Conservation (phyloP, 1,284 basidiomycete genomes). For the Moesziomyces parantarcticus region DNA sequence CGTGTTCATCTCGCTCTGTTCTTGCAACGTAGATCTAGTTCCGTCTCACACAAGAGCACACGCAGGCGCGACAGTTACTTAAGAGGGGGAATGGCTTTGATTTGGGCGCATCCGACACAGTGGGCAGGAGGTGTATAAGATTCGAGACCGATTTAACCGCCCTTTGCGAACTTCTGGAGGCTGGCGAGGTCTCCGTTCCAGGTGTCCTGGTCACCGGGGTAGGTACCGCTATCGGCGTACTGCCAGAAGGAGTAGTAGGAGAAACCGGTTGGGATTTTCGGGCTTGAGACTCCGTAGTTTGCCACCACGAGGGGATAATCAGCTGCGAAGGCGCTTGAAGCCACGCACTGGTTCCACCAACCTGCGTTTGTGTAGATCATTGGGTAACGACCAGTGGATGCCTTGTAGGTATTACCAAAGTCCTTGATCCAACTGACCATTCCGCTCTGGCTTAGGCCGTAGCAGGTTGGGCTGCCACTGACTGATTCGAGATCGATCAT, state of each 20-base stretch:
- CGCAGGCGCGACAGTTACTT: too few species aligned
- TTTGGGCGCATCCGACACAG: too few species aligned
- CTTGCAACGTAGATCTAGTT: constrained; percentile 20
- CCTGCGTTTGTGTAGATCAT: constrained; percentile 76
- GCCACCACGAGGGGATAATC: constrained; percentile 76
- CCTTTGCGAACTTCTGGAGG: constrained; percentile 57
- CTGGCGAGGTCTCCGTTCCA: constrained; percentile 59
- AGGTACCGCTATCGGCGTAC: constrained; percentile 72
- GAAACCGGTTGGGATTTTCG: constrained; percentile 47
- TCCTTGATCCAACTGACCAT: constrained; percentile 76
- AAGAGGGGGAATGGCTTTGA: too few species aligned
- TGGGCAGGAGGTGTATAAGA: too few species aligned
- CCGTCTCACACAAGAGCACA: neutral
- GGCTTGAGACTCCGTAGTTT: constrained; percentile 68
- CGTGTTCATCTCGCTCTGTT: neutral
- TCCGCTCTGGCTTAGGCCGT: constrained; percentile 72
- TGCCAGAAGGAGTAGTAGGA: constrained; percentile 75
- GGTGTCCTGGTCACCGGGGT: constrained; percentile 74
- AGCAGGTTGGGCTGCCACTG: constrained; percentile 69
- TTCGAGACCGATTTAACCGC: constrained; percentile 1
- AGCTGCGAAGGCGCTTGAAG: constrained; percentile 70
- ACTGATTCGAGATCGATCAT: constrained; percentile 37
- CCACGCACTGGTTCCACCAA: constrained; percentile 78
- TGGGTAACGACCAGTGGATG: constrained; percentile 70
- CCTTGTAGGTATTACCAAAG: constrained; percentile 73